A percentile compares a stretch with the other conserved stretches of the same genome.
phyloP scores from a whole-genome alignment of 805 yeast species.

The Yamadazyma nakazawae region DNA sequence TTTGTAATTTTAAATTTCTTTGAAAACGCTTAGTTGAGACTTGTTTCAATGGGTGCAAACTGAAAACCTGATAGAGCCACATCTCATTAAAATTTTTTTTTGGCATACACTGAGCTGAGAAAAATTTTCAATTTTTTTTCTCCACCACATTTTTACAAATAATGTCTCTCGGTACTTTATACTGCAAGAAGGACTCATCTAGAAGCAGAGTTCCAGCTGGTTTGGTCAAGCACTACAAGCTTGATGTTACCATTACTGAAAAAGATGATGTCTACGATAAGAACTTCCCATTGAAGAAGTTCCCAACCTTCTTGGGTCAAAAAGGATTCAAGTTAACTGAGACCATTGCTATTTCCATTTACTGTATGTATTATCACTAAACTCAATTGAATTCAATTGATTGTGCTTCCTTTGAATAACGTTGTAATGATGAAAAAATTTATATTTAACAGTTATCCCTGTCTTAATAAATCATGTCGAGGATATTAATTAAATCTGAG shows the following conservation, averaged over 20 bases:
- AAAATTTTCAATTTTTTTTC: slow-evolving; percentile 1
- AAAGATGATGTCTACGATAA: slow-evolving; percentile 40
- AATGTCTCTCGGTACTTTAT: slow-evolving; percentile 57
- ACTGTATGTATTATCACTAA: slow-evolving; percentile 43
- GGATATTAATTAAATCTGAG: slow-evolving; percentile 50
- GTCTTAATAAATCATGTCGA: slow-evolving; percentile 79
- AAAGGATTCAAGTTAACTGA: slow-evolving; percentile 72
- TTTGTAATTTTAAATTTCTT: neutral
- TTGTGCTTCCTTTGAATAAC: neutral
- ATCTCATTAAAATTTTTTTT: slow-evolving; percentile 1
- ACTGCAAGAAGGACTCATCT: slow-evolving; percentile 33
- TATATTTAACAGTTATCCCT: slow-evolving; percentile 73
- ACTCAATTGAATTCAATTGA: slow-evolving; percentile 2
- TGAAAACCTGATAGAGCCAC: slow-evolving; percentile 4
- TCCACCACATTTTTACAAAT: neutral
- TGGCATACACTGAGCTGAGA: neutral
- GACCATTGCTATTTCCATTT: slow-evolving; percentile 59
- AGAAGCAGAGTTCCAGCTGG: slow-evolving; percentile 40
- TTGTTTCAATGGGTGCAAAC: neutral
- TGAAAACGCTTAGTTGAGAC: neutral
- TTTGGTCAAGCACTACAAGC: slow-evolving; percentile 53
- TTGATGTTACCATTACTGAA: slow-evolving; percentile 53
- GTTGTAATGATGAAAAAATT: slow-evolving; percentile 52
- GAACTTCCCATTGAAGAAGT: slow-evolving; percentile 61
- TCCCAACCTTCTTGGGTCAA: slow-evolving; percentile 69